Conservation (phyloP, 768 basidiomycete species). For the Coprinopsis sp. region DNA sequence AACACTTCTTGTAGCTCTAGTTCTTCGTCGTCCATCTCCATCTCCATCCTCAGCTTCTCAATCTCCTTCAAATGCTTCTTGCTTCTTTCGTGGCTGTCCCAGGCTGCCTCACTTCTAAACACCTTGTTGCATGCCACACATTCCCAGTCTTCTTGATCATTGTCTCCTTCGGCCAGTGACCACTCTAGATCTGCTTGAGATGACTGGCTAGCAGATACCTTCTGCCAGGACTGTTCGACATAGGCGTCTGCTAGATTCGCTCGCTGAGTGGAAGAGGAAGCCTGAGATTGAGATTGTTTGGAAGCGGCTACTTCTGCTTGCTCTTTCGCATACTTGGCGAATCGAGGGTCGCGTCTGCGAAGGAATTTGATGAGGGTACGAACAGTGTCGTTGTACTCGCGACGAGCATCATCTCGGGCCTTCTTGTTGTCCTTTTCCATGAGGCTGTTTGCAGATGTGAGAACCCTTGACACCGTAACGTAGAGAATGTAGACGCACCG, state of each 20-base stretch:
- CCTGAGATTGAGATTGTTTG: slow-evolving; percentile 27
- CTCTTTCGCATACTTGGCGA: slow-evolving; percentile 60
- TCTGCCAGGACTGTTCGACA: slow-evolving; percentile 91
- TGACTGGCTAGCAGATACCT: slow-evolving; percentile 29
- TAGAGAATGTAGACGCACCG: slow-evolving; percentile 40
- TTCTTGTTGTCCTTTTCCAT: slow-evolving; percentile 98
- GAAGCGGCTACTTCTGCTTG: slow-evolving; percentile 30
- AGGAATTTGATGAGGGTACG: slow-evolving; percentile 70
- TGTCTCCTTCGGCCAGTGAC: slow-evolving; percentile 63
- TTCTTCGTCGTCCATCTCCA: slow-evolving; percentile 69
- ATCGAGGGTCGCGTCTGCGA: slow-evolving; percentile 86
- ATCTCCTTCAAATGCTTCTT: slow-evolving; percentile 91
- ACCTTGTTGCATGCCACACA: slow-evolving; percentile 92
- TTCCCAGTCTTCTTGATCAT: slow-evolving; percentile 78
- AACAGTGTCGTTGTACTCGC: slow-evolving; percentile 91
- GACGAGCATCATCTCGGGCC: slow-evolving; percentile 76
- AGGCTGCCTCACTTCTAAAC: slow-evolving; percentile 89
- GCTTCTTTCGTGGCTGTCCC: slow-evolving; percentile 95
- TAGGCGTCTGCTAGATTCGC: slow-evolving; percentile 39
- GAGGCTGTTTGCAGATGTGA: slow-evolving; percentile 38
- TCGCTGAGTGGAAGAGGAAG: slow-evolving; percentile 22
- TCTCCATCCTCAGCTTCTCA: slow-evolving; percentile 68
- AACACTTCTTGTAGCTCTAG: slow-evolving; percentile 46
- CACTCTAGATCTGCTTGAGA: slow-evolving; percentile 66
- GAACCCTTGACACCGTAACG: not conserved